A percentile compares a stretch with the other conserved stretches of the same genome.
These are phyloP conservation scores for Yueomyces sp. DNA, from an alignment of 1,139 yeast species.

Conservation along the genomic window DNA sequence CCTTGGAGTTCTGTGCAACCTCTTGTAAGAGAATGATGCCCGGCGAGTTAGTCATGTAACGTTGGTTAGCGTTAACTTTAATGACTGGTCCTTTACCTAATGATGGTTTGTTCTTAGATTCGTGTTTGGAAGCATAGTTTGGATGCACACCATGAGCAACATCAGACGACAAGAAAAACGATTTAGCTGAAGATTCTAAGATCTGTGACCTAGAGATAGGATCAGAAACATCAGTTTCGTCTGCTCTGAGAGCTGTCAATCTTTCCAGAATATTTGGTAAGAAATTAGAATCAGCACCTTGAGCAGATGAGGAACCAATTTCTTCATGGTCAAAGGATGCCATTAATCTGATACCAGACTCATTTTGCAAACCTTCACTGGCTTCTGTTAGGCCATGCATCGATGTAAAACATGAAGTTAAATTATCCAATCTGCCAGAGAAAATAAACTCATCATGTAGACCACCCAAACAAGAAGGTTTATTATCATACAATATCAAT, in stretches of 20 bases:
- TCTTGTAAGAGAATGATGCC: conserved; percentile 72
- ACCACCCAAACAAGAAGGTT: conserved; percentile 76
- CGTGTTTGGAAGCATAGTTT: conserved; percentile 68
- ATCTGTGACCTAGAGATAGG: conserved; percentile 26
- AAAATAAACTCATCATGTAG: conserved; percentile 81
- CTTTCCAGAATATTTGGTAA: conserved; percentile 67
- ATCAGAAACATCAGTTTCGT: conserved; percentile 21
- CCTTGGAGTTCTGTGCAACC: conserved; percentile 51
- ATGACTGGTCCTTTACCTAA: conserved; percentile 86
- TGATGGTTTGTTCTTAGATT: conserved; percentile 63
- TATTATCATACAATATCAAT: conserved; percentile 76
- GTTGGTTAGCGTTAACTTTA: conserved; percentile 87
- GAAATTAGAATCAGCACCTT: conserved; percentile 91
- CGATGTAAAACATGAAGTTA: conserved; percentile 77
- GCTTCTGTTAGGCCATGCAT: conserved; percentile 58
- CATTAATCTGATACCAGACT: conserved; percentile 52
- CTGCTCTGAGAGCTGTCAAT: conserved; percentile 38
- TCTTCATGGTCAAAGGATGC: conserved; percentile 93
- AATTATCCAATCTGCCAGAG: conserved; percentile 87
- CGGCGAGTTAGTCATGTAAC: conserved; percentile 87
- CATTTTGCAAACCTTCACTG: conserved; percentile 29
- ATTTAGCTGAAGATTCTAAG: conserved; percentile 61
- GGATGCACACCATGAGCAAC: conserved; percentile 98
- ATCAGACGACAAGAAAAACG: conserved; percentile 85
- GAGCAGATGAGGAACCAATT: conserved; percentile 85